phyloP scores from a whole-genome alignment of 2,329 filamentous ascomycete genomes.

The Sporothrix pallida region DNA sequence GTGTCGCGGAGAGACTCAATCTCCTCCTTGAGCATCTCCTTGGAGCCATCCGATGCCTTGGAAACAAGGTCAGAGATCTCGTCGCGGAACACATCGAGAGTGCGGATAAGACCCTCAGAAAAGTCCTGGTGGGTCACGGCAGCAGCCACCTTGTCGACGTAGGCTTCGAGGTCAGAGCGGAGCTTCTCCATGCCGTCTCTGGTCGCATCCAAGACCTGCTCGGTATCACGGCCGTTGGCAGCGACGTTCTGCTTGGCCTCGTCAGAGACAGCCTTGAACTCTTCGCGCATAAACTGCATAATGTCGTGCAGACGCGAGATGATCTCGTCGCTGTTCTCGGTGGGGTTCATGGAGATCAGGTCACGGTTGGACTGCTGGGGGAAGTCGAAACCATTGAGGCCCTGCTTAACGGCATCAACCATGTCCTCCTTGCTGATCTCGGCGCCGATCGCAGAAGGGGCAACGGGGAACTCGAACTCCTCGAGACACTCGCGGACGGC shows the following conservation, averaged over 20 bases:
- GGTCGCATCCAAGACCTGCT: conserved; percentile 85
- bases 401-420: conserved; percentile 67
- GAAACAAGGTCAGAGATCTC: conserved; percentile 69
- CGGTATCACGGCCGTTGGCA: conserved; percentile 79
- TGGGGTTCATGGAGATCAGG: conserved; percentile 47
- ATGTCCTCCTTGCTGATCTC: conserved; percentile 68
- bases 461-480: conserved; percentile 76
- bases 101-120: conserved; percentile 68
- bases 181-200: conserved; percentile 86
- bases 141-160: conserved; percentile 75
- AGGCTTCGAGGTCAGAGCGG: conserved; percentile 78
- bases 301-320: conserved; percentile 68
- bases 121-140: conserved; percentile 77
- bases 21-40: conserved; percentile 78
- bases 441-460: conserved; percentile 59
- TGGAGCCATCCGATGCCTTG: conserved; percentile 55
- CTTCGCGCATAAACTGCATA: conserved; percentile 62
- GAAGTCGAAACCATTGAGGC: conserved; percentile 59
- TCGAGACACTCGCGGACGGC: conserved; percentile 87
- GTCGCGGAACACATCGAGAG: conserved; percentile 69
- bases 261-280: conserved; percentile 65
- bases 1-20: conserved; percentile 81
- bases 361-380: conserved; percentile 41
- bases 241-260: conserved; percentile 79
- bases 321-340: conserved; percentile 56